Base-by-base conservation (phyloP, 352 stramenopile genomes). In the Phytophthora litchii region DNA sequence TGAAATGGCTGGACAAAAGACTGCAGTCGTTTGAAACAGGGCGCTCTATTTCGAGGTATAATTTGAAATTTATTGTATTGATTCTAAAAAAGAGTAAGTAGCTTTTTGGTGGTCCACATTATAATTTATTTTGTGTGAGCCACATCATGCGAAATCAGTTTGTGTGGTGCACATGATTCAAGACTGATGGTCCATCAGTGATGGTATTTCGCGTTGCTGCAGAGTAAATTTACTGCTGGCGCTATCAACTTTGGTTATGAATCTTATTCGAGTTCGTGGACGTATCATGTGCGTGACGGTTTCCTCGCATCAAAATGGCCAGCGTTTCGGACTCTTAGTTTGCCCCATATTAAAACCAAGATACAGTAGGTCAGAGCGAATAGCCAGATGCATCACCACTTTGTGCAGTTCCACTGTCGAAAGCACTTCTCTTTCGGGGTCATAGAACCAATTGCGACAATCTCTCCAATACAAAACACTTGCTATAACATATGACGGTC, bases 1-100 rank as follows among this genome's bases (percentile, higher is more conserved):
- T 38, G 40, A 32, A 72, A 69, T 68, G 64, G 59, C 46, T 72
- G 64, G 64, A 25, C 29, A 54, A 49, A 37, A 42, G 35, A 13
- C 38, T 52, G 46, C 36, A 53, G 29, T 23, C 6, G 13, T 57
- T 57, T 57, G 38, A 36, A 48, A 37, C 49, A 51, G n/a, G 5
- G 29, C n/a, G 29, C 45, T 53, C n/a, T 46, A 31, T 31, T 46
- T 20, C 19, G 40, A 27, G 3, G 12, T 13, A 37, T 37, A n/a
- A n/a, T n/a, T n/a, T n/a, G n/a, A n/a, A n/a, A n/a, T n/a, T n/a
- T n/a, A n/a, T n/a, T n/a, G n/a, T n/a, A n/a, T n/a, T n/a, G n/a
- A n/a, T n/a, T n/a, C n/a, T n/a, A n/a, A n/a, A n/a, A n/a, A n/a
- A n/a, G n/a, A n/a, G n/a, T n/a, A n/a, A n/a, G n/a, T n/a, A n/a